A percentile compares a stretch with the other conserved stretches of the same genome.
Evolutionary conservation across 2,329 filamentous ascomycete genomes (phyloP).

Genomic region (Colletotrichum sp.): DNA sequence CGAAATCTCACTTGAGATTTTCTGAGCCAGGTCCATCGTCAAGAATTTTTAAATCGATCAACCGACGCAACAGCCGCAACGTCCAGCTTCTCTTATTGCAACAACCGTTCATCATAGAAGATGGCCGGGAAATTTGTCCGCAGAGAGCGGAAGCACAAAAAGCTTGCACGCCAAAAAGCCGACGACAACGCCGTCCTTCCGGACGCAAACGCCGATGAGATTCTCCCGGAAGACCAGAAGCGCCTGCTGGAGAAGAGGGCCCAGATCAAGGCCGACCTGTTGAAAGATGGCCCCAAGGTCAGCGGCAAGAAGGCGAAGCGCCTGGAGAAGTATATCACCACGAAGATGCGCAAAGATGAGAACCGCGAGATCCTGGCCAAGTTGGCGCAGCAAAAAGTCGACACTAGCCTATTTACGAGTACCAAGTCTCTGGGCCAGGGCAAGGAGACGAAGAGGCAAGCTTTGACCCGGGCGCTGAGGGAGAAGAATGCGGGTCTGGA

Average conservation of each 20-base stretch:
- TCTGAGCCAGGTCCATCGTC: not conserved
- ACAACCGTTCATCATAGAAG: slow-evolving; percentile 5
- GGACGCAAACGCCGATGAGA: slow-evolving; percentile 62
- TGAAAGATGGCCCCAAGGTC: slow-evolving; percentile 57
- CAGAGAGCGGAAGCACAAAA: slow-evolving; percentile 71
- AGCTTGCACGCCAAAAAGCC: slow-evolving; percentile 66
- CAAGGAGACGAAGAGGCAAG: slow-evolving; percentile 74
- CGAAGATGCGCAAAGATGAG: slow-evolving; percentile 93
- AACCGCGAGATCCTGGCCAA: slow-evolving; percentile 84
- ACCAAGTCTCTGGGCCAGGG: slow-evolving; percentile 77
- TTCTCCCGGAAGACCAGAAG: slow-evolving; percentile 51
- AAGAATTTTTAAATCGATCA: not conserved
- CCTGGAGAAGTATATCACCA: slow-evolving; percentile 77
- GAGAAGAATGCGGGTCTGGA: slow-evolving; percentile 70
- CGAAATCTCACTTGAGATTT: not conserved
- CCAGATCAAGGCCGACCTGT: slow-evolving; percentile 58
- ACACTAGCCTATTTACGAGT: slow-evolving; percentile 82
- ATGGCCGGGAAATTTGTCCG: slow-evolving; percentile 64
- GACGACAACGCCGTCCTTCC: slow-evolving; percentile 44
- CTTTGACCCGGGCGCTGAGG: slow-evolving; percentile 65
- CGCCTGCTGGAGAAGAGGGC: slow-evolving; percentile 61
- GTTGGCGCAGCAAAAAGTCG: slow-evolving; percentile 77
- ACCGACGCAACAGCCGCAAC: not conserved
- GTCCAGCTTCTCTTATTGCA: not conserved
- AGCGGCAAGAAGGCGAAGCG: slow-evolving; percentile 71